phyloP scores from a whole-genome alignment of 2,329 filamentous ascomycete species.

The Ophiosphaerella korrae region DNA sequence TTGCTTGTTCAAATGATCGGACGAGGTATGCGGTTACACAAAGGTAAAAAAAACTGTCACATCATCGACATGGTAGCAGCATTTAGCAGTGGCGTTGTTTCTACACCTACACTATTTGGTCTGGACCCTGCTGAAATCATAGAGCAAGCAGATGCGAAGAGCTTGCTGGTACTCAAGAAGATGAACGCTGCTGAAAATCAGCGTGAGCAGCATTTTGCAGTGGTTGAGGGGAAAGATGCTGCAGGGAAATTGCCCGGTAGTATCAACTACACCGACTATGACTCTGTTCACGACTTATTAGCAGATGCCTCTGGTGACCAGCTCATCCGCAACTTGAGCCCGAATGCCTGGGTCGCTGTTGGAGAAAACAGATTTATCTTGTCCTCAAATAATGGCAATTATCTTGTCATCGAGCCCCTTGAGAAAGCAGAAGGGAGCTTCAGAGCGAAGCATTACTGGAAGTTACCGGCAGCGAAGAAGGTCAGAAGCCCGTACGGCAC shows the following conservation, averaged over 20 bases:
- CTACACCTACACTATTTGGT: constrained; percentile 89
- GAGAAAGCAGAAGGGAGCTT: constrained; percentile 47
- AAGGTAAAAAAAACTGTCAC: constrained; percentile 86
- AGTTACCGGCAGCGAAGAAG: constrained; percentile 41
- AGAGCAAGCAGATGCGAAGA: constrained; percentile 65
- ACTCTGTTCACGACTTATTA: constrained; percentile 88
- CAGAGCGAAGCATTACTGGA: constrained; percentile 50
- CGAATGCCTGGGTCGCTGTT: constrained; percentile 81
- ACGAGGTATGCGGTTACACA: constrained; percentile 81
- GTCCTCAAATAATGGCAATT: constrained; percentile 63
- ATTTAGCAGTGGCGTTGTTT: constrained; percentile 81
- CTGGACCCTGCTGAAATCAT: constrained; percentile 83
- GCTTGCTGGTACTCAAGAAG: constrained; percentile 63
- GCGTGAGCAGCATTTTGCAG: constrained; percentile 64
- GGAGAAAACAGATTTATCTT: constrained; percentile 74
- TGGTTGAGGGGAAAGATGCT: constrained; percentile 59
- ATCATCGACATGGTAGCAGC: constrained; percentile 95
- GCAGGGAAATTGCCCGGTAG: constrained; percentile 48
- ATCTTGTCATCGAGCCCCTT: constrained; percentile 59
- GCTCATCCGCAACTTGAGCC: constrained; percentile 77
- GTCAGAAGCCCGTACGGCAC: constrained; percentile 65
- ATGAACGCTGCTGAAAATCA: constrained; percentile 51
- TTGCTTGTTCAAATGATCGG: constrained; percentile 98
- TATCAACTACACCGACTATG: constrained; percentile 87
- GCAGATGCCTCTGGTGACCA: constrained; percentile 78